Percentiles rank a stretch among this genome's conserved stretches.
phyloP scores from a whole-genome alignment of 305 asterid species.

The Ajuga reptans region DNA sequence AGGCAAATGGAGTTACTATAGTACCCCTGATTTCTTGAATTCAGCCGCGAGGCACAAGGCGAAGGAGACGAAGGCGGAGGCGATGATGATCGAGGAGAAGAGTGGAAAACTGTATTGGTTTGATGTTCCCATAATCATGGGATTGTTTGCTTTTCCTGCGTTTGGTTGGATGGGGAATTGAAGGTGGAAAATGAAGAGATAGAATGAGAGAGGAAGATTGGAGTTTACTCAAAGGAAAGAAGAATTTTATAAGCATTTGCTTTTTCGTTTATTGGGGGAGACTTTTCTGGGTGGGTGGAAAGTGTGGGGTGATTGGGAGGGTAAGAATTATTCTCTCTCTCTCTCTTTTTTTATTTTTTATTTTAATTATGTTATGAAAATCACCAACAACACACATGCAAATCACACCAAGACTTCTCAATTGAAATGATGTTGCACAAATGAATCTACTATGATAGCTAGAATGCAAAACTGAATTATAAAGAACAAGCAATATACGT shows the following conservation, averaged over 20 bases:
- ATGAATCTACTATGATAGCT: no score
- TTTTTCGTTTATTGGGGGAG: slow-evolving; percentile 1
- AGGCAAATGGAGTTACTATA: not conserved
- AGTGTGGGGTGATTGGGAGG: no score
- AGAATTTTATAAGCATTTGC: slow-evolving; percentile 18
- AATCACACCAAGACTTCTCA: no score
- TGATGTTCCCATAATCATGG: slow-evolving; percentile 34
- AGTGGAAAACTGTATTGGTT: slow-evolving; percentile 23
- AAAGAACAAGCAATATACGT: no score
- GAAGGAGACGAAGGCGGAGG: slow-evolving; percentile 41
- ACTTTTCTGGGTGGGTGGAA: not conserved
- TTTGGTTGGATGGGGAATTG: not conserved
- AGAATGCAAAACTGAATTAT: no score
- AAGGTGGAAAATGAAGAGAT: not conserved
- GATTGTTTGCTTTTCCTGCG: not conserved
- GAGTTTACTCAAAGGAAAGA: slow-evolving; percentile 37
- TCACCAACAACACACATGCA: no score
- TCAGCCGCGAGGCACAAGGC: slow-evolving; percentile 62
- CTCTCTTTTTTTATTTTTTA: no score
- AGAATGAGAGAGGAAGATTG: slow-evolving; percentile 25
- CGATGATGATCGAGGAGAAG: slow-evolving; percentile 24
- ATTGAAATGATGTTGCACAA: no score
- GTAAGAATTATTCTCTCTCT: no score
- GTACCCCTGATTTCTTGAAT: slow-evolving; percentile 62
- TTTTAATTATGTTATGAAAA: no score